Evolutionary conservation across 495 filamentous ascomycete species (phyloP).

Genomic region (Usnea hakonensis): DNA sequence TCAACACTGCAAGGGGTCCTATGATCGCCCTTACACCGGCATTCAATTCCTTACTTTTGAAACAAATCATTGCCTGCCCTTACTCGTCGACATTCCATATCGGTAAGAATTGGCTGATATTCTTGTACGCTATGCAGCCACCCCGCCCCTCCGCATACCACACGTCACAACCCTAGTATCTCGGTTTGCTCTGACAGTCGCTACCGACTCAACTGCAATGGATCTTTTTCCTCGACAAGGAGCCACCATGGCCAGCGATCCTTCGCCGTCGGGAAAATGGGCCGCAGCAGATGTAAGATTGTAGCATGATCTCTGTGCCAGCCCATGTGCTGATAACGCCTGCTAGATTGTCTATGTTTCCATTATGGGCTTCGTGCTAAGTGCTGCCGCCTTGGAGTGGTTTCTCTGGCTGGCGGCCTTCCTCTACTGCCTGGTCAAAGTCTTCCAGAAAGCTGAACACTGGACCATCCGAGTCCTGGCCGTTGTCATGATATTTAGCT

Average conservation of each 20-base stretch:
- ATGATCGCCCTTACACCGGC: not conserved
- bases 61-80: not conserved
- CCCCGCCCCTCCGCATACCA: not conserved
- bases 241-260: conserved; percentile 1
- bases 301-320: not conserved
- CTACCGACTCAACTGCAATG: not conserved
- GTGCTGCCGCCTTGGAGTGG: conserved; percentile 87
- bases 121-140: not conserved
- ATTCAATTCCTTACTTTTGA: not conserved
- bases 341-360: conserved; percentile 68
- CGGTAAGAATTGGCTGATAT: not conserved
- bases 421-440: conserved; percentile 82
- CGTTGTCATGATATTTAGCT: conserved; percentile 63
- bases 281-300: conserved; percentile 2
- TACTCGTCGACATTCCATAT: not conserved
- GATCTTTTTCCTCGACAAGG: not conserved
- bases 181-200: not conserved
- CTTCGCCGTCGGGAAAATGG: conserved; percentile 2
- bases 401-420: conserved; percentile 89
- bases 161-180: not conserved
- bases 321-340: not conserved
- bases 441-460: conserved; percentile 82
- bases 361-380: conserved; percentile 74
- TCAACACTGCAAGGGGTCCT: no score
- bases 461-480: conserved; percentile 73